Percentiles rank a stretch among this genome's conserved stretches.
Evolutionary conservation across 1,139 yeast genomes (phyloP).

Genomic region (Yamadazyma taylorii): DNA sequence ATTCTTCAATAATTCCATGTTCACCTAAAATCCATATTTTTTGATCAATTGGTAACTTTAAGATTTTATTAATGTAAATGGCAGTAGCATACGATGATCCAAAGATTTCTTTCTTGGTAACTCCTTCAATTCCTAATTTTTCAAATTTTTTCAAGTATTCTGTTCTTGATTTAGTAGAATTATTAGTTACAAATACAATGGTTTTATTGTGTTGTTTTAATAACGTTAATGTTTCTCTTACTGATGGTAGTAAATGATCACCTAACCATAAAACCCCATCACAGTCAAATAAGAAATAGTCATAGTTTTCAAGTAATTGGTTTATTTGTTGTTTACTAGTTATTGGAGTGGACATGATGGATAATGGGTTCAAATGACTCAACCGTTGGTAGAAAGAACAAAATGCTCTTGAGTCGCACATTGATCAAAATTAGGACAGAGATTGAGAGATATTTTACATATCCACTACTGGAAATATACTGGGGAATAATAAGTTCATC

Average conservation of each 20-base stretch:
- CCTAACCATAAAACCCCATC: constrained; percentile 54
- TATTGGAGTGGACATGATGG: constrained; percentile 20
- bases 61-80: constrained; percentile 74
- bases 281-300: constrained; percentile 46
- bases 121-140: constrained; percentile 65
- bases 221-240: constrained; percentile 38
- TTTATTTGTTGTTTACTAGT: constrained; percentile 19
- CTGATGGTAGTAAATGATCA: constrained; percentile 43
- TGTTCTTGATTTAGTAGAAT: constrained; percentile 83
- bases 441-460: no score
- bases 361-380: not conserved
- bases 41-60: constrained; percentile 63
- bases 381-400: no score
- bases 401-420: no score
- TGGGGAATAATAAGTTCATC: no score
- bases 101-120: constrained; percentile 73
- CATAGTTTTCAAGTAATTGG: constrained; percentile 30
- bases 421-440: no score
- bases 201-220: constrained; percentile 49
- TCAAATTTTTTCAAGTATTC: constrained; percentile 76
- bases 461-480: no score
- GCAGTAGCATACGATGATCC: constrained; percentile 94
- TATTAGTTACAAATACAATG: constrained; percentile 88
- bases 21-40: constrained; percentile 52
- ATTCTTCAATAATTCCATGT: constrained; percentile 44